Base-by-base conservation (phyloP, 169 alveolate genomes). In the Plasmodium fragile region DNA sequence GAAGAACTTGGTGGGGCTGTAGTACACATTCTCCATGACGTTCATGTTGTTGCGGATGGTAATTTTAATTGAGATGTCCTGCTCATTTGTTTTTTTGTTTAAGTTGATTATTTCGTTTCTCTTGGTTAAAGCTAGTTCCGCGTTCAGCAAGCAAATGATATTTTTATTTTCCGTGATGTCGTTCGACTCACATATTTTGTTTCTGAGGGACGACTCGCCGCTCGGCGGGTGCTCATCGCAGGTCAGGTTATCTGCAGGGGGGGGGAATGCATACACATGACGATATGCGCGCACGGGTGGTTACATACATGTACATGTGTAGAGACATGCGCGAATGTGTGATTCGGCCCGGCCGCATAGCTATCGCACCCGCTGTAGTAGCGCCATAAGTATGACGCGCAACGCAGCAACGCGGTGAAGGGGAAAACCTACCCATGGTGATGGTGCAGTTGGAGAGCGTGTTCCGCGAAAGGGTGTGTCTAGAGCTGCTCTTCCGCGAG, bases 31-130 rank as follows among this genome's bases (percentile, higher is more conserved):
- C 36, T 87, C 93, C 81, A 77, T 78, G 2, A 87, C 39, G 32
- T 87, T 78, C 93, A 87, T 87, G n/a, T 87, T 87, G 55, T 87
- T 87, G 53, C 52, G 59, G 52, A 87, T 79, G 0, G 93, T 87
- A 34, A 87, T 87, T 55, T 77, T 87, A 0, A 87, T 78, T 1
- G 93, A 65, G 18, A 87, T 72, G 0, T 41, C 34, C 53, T 87
- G 81, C 65, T 87, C 71, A 28, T 53, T 34, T 6, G 80, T 55
- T 6, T 59, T 87, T 53, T 87, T 78, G 32, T 87, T 71, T 18
- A 87, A 2, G 32, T 87, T 77, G 7, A 87, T 59, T 16, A 87
- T 75, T 18, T 87, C 93, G 59, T 87, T 87, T 78, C 81, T 87
- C 71, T 87, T 87, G 2, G 87, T 87, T 8, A 87, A 49, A 1